phyloP scores from a whole-genome alignment of 352 stramenopile genomes.

The Phytophthora constricta region DNA sequence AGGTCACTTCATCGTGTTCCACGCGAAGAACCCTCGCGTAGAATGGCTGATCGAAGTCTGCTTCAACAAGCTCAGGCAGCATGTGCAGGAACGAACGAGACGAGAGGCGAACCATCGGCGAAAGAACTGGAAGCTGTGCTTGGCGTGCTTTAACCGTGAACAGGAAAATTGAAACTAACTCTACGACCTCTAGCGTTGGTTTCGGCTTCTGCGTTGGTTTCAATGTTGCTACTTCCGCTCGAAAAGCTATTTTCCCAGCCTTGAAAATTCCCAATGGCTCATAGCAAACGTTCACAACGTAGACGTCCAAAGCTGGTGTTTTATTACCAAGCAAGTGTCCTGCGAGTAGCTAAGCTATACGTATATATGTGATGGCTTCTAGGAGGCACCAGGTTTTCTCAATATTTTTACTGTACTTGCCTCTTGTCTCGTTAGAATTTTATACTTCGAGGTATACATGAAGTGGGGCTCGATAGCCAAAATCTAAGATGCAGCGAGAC shows the following conservation, averaged over 20 bases:
- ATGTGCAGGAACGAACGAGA: slow-evolving; percentile 8
- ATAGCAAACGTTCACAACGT: too few species aligned
- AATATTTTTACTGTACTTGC: too few species aligned
- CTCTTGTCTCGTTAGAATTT: too few species aligned
- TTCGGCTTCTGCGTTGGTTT: neutral
- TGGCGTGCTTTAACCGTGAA: neutral
- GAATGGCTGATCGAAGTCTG: neutral
- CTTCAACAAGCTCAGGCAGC: neutral
- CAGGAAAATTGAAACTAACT: neutral
- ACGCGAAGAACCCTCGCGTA: slow-evolving; percentile 3
- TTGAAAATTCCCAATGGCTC: neutral
- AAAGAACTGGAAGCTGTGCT: neutral
- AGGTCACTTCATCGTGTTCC: neutral
- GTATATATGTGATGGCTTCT: too few species aligned
- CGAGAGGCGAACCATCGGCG: neutral
- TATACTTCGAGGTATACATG: too few species aligned
- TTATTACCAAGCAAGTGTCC: too few species aligned
- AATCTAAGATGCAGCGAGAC: too few species aligned
- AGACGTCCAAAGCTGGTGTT: too few species aligned
- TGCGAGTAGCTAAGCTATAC: too few species aligned
- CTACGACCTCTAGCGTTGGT: neutral
- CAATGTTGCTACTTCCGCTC: neutral
- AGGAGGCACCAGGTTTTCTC: too few species aligned
- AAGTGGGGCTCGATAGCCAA: too few species aligned
- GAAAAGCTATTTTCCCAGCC: neutral